Conservation (phyloP, 2,329 filamentous ascomycete species). For the Fusarium sterilihyphosum region DNA sequence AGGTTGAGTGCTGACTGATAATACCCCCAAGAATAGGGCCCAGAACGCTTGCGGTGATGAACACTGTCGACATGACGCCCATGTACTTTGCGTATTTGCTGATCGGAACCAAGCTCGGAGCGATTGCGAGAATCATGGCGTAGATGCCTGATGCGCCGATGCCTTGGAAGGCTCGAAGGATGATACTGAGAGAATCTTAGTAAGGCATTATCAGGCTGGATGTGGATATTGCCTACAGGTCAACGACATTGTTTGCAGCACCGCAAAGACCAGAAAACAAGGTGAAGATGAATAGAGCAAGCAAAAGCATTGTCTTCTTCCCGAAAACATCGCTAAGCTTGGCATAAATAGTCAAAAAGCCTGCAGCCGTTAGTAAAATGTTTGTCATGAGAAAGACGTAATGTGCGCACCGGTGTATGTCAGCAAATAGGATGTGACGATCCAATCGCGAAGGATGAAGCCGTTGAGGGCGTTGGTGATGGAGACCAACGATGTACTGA, state of each 20-base stretch:
- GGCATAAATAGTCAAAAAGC: conserved; percentile 2
- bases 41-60: conserved; percentile 1
- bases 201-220: rapidly evolving
- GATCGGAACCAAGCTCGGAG: neutral
- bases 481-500: conserved; percentile 4
- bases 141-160: conserved; percentile 7
- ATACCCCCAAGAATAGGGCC: neutral
- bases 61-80: conserved; percentile 7
- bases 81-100: conserved; percentile 8
- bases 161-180: neutral
- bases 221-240: neutral
- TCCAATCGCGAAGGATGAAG: conserved; percentile 13
- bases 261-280: conserved; percentile 10
- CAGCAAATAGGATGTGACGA: conserved; percentile 6
- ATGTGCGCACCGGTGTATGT: neutral
- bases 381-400: rapidly evolving
- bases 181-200: neutral
- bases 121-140: conserved; percentile 2
- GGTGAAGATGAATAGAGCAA: neutral
- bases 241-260: neutral
- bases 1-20: conserved; percentile 7
- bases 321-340: conserved; percentile 10
- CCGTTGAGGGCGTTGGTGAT: conserved; percentile 6
- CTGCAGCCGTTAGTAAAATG: rapidly evolving
- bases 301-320: conserved; percentile 5